Percentiles rank a stretch among this genome's conserved stretches.
Conservation (phyloP, 371 early-diverging fungal genomes). For the Mortierella sp. region DNA sequence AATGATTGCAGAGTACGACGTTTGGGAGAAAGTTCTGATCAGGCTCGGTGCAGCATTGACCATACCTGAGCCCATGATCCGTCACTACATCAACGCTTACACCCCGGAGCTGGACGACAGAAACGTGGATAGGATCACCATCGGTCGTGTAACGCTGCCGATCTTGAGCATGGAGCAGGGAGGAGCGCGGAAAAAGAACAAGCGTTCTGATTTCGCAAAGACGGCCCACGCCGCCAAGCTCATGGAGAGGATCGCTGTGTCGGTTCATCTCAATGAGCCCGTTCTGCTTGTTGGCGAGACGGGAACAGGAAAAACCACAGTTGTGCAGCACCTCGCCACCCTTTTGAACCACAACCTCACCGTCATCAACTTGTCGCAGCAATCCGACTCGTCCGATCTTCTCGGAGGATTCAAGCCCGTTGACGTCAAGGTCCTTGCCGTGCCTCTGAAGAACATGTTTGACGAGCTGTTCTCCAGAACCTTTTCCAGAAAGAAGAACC, state of each 20-base stretch:
- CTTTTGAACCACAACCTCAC: slow-evolving; percentile 82
- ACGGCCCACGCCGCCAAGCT: slow-evolving; percentile 82
- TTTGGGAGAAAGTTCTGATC: slow-evolving; percentile 71
- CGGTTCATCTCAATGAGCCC: slow-evolving; percentile 87
- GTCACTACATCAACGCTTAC: slow-evolving; percentile 78
- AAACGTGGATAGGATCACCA: slow-evolving; percentile 58
- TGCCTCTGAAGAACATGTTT: slow-evolving; percentile 87
- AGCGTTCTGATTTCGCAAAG: slow-evolving; percentile 77
- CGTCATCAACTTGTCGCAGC: slow-evolving; percentile 98
- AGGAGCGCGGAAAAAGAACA: slow-evolving; percentile 26
- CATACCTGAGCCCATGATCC: slow-evolving; percentile 77
- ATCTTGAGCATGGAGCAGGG: slow-evolving; percentile 35
- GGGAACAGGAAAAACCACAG: slow-evolving; percentile 99
- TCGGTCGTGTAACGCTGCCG: slow-evolving; percentile 79
- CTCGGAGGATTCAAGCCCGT: slow-evolving; percentile 99
- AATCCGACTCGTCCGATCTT: slow-evolving; percentile 97
- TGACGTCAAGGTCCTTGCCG: slow-evolving; percentile 83
- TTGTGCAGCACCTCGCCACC: slow-evolving; percentile 95
- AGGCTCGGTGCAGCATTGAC: slow-evolving; percentile 79
- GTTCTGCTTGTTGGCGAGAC: slow-evolving; percentile 98
- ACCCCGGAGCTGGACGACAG: slow-evolving; percentile 69
- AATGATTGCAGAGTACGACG: slow-evolving; percentile 79
- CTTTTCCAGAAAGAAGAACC: slow-evolving; percentile 89
- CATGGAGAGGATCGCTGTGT: slow-evolving; percentile 88
- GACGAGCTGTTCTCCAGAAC: slow-evolving; percentile 87